Evolutionary conservation across 1,139 yeast genomes (phyloP).

Genomic region (Blastobotrys ciferrii): DNA sequence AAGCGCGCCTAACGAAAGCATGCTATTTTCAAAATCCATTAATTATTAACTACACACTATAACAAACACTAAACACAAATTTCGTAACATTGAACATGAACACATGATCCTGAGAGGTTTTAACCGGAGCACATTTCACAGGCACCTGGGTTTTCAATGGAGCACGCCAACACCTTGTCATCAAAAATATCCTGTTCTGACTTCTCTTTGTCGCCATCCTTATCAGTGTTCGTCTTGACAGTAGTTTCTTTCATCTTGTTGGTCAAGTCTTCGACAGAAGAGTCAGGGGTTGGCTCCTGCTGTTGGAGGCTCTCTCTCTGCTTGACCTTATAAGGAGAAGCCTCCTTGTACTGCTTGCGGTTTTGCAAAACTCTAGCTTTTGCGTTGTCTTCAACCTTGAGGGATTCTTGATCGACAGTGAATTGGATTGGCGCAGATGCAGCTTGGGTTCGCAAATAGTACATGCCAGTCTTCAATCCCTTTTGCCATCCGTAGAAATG

Average conservation of each 20-base stretch:
- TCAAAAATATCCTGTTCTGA: conserved; percentile 70
- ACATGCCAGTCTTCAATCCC: conserved; percentile 98
- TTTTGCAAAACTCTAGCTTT: conserved; percentile 25
- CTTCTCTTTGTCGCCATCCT: conserved; percentile 28
- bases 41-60: conserved; percentile 6
- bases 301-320: conserved; percentile 5
- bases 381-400: conserved; percentile 37
- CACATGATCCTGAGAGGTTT: conserved; percentile 15
- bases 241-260: conserved; percentile 15
- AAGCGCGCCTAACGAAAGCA: background rate
- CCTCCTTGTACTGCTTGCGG: conserved; percentile 8
- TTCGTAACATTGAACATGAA: background rate
- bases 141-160: conserved; percentile 93
- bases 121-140: conserved; percentile 99
- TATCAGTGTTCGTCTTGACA: conserved; percentile 18
- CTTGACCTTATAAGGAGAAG: conserved; percentile 3
- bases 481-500: conserved; percentile 97
- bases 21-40: background rate
- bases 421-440: conserved; percentile 93
- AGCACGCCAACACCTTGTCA: conserved; percentile 93
- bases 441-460: conserved; percentile 92
- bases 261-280: conserved; percentile 13
- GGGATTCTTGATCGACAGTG: conserved; percentile 67
- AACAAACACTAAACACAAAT: background rate
- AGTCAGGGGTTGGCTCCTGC: conserved; percentile 7